Percentiles rank a stretch among this genome's conserved stretches.
Conservation (phyloP, 2,329 filamentous ascomycete genomes). For the Fusarium sp. region DNA sequence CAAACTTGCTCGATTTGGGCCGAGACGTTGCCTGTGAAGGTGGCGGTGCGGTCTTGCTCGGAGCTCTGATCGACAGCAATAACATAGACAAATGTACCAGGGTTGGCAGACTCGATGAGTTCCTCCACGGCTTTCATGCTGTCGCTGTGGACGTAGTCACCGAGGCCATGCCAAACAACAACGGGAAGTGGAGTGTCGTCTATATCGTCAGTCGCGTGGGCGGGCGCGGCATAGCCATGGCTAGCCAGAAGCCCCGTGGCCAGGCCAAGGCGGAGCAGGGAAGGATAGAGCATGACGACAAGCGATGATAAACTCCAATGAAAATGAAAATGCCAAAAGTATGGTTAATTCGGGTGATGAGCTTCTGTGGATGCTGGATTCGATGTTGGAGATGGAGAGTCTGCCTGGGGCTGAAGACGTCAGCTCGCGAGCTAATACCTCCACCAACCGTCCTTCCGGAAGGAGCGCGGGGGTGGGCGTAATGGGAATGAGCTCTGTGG, state of each 20-base stretch:
- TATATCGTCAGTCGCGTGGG: slow-evolving; percentile 48
- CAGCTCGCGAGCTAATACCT: slow-evolving; percentile 28
- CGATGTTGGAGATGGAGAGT: slow-evolving; percentile 25
- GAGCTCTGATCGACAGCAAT: slow-evolving; percentile 77
- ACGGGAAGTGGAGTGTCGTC: slow-evolving; percentile 83
- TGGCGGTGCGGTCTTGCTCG: slow-evolving; percentile 79
- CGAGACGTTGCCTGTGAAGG: slow-evolving; percentile 92
- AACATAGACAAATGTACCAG: slow-evolving; percentile 86
- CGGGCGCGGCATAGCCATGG: slow-evolving; percentile 35
- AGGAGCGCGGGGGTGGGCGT: slow-evolving; percentile 17
- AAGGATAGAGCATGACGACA: slow-evolving; percentile 31
- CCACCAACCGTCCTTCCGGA: slow-evolving; percentile 17
- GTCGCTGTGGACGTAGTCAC: slow-evolving; percentile 80
- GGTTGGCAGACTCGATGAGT: slow-evolving; percentile 79
- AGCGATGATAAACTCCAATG: slow-evolving; percentile 2
- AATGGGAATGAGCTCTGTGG: slow-evolving; percentile 14
- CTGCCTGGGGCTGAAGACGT: slow-evolving; percentile 29
- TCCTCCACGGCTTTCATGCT: slow-evolving; percentile 78
- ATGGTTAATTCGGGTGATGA: slow-evolving; percentile 10
- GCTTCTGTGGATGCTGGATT: slow-evolving; percentile 12
- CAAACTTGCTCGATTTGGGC: slow-evolving; percentile 83
- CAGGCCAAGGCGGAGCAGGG: slow-evolving; percentile 43
- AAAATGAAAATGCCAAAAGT: neutral
- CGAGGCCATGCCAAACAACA: slow-evolving; percentile 91
- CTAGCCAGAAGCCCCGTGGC: slow-evolving; percentile 48